These are phyloP conservation scores for Lanzia echinophila DNA, from an alignment of 2,329 filamentous ascomycete genomes.

Conservation along the genomic window DNA sequence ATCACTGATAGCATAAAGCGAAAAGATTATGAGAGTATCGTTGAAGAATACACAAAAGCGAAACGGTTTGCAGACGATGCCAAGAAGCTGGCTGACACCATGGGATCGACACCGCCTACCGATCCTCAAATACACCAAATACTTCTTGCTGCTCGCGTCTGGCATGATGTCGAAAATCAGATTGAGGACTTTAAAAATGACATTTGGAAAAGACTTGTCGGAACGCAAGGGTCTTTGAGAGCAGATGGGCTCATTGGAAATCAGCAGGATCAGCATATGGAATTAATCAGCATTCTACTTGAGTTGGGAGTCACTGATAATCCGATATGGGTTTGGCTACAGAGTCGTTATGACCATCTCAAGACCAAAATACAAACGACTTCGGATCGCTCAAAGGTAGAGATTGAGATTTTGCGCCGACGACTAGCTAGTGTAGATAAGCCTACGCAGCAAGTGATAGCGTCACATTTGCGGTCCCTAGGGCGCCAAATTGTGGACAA, in stretches of 20 bases:
- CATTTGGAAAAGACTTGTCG: constrained; percentile 74
- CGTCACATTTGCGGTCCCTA: constrained; percentile 69
- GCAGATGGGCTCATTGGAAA: constrained; percentile 13
- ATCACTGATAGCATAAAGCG: constrained; percentile 82
- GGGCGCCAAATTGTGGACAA: constrained; percentile 59
- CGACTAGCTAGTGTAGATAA: constrained; percentile 69
- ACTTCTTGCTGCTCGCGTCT: constrained; percentile 85
- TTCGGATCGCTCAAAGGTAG: constrained; percentile 80
- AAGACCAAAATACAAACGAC: constrained; percentile 76
- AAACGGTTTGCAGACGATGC: constrained; percentile 75
- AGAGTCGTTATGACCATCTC: constrained; percentile 82
- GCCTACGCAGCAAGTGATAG: constrained; percentile 61
- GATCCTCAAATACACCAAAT: constrained; percentile 82
- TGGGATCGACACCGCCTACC: constrained; percentile 52
- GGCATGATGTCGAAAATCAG: constrained; percentile 86
- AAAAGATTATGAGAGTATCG: constrained; percentile 80
- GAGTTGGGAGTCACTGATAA: constrained; percentile 94
- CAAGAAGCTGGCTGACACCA: constrained; percentile 55
- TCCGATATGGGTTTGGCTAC: constrained; percentile 92
- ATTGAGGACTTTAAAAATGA: constrained; percentile 83
- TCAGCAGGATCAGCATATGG: constrained; percentile 78
- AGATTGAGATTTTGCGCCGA: constrained; percentile 85
- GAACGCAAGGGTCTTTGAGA: constrained; percentile 48
- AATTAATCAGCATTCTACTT: constrained; percentile 80
- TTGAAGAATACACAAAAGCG: constrained; percentile 83